Percentiles rank a stretch among this genome's conserved stretches.
These are phyloP conservation scores for Dittrichia graveolens DNA, from an alignment of 129 eudicot genomes.

Conservation along the genomic window DNA sequence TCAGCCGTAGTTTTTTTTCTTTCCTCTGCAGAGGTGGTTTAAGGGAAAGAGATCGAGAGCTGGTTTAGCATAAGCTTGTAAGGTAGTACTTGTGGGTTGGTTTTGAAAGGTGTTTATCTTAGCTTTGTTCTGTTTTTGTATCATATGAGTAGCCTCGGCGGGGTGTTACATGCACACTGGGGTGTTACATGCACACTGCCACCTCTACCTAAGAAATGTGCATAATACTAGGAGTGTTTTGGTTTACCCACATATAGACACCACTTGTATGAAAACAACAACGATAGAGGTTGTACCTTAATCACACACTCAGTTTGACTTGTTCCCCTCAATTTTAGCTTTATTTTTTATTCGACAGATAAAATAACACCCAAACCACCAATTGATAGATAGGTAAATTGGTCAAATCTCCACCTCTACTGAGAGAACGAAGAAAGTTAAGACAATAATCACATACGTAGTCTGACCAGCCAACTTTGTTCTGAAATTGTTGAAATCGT, in stretches of 20 bases:
- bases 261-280: background rate
- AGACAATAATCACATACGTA: slow-evolving; percentile 38
- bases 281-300: background rate
- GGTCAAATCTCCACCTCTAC: background rate
- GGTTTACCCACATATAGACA: background rate
- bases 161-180: no score
- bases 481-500: slow-evolving; percentile 49
- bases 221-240: background rate
- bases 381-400: background rate
- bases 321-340: slow-evolving; percentile 7
- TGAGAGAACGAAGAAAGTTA: background rate
- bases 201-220: background rate
- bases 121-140: no score
- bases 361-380: background rate
- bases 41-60: no score
- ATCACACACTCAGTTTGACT: background rate
- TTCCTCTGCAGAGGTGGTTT: no score
- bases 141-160: no score
- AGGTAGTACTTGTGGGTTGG: no score
- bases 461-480: slow-evolving; percentile 76
- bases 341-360: background rate
- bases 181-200: no score
- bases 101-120: no score
- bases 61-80: no score
- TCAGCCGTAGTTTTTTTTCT: no score